Conservation (phyloP, 2,329 filamentous ascomycete species). For the Hansfordia pulvinata region DNA sequence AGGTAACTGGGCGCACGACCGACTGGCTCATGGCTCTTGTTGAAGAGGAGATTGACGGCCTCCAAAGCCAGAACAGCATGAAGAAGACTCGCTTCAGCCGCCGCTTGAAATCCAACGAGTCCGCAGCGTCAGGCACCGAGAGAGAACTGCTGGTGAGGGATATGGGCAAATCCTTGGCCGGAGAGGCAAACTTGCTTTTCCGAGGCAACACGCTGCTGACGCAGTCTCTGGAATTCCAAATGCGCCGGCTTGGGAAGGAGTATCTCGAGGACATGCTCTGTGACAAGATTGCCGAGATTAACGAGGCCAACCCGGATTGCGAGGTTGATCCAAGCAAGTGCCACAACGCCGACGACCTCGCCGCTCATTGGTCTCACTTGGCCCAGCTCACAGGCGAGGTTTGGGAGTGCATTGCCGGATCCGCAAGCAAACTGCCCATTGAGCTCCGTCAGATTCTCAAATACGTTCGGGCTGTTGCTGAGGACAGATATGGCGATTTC, state of each 20-base stretch:
- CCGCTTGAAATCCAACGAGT: slow-evolving; percentile 59
- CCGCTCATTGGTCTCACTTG: slow-evolving; percentile 71
- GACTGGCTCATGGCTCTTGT: slow-evolving; percentile 91
- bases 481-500: slow-evolving; percentile 90
- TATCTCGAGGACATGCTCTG: slow-evolving; percentile 79
- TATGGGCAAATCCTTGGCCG: slow-evolving; percentile 63
- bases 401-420: slow-evolving; percentile 71
- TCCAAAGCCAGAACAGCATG: slow-evolving; percentile 66
- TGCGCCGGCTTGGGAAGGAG: slow-evolving; percentile 86
- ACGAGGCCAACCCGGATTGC: slow-evolving; percentile 79
- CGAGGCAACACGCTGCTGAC: slow-evolving; percentile 89
- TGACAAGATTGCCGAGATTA: slow-evolving; percentile 81
- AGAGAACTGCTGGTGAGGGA: slow-evolving; percentile 62
- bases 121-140: slow-evolving; percentile 46
- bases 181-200: slow-evolving; percentile 90
- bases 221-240: slow-evolving; percentile 86
- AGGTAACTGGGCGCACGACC: slow-evolving; percentile 69
- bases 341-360: slow-evolving; percentile 51
- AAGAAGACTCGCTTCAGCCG: slow-evolving; percentile 62
- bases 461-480: slow-evolving; percentile 82
- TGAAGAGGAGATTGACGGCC: slow-evolving; percentile 93
- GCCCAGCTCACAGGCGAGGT: slow-evolving; percentile 66
- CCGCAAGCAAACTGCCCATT: slow-evolving; percentile 61
- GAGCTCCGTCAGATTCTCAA: slow-evolving; percentile 79
- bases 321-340: slow-evolving; percentile 88